These are phyloP conservation scores for Ilex asprella DNA, from an alignment of 257 asterid genomes.

Conservation along the genomic window DNA sequence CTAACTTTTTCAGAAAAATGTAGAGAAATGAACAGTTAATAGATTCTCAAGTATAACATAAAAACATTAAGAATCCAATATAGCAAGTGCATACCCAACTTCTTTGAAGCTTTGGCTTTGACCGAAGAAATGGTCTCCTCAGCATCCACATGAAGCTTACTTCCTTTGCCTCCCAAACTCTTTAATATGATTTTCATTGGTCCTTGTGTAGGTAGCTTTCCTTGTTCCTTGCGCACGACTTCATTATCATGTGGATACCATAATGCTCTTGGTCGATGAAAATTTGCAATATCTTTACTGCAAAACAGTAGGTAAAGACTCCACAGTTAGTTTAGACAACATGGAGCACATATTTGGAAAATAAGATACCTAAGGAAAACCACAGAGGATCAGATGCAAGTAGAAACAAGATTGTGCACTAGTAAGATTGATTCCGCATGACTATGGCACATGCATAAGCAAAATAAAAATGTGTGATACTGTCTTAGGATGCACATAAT, in stretches of 20 bases:
- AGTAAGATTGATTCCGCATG: background rate
- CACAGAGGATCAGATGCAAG: background rate
- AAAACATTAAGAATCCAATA: slow-evolving; percentile 4
- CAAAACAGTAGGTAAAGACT: slow-evolving; percentile 23
- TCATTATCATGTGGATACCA: slow-evolving; percentile 99
- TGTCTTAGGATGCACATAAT: too few relatives aligned
- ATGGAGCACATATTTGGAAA: background rate
- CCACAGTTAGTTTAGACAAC: slow-evolving; percentile 17
- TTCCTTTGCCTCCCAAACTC: slow-evolving; percentile 98
- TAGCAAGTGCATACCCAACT: slow-evolving; percentile 48
- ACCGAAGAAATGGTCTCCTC: slow-evolving; percentile 79
- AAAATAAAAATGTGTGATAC: background rate
- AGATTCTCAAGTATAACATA: slow-evolving; percentile 6
- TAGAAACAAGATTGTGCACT: too few relatives aligned
- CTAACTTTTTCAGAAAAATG: background rate
- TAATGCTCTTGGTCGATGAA: slow-evolving; percentile 92
- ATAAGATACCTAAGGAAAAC: background rate
- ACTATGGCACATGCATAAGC: background rate
- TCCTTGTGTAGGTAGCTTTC: slow-evolving; percentile 63
- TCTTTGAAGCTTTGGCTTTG: slow-evolving; percentile 91
- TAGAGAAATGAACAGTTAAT: too few relatives aligned
- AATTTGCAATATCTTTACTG: slow-evolving; percentile 96
- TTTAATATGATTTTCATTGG: slow-evolving; percentile 88
- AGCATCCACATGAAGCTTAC: slow-evolving; percentile 88
- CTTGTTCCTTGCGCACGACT: slow-evolving; percentile 73